A percentile compares a stretch with the other conserved stretches of the same genome.
Conservation (phyloP, 75 land plant species). For the Sequoia sempervirens region DNA sequence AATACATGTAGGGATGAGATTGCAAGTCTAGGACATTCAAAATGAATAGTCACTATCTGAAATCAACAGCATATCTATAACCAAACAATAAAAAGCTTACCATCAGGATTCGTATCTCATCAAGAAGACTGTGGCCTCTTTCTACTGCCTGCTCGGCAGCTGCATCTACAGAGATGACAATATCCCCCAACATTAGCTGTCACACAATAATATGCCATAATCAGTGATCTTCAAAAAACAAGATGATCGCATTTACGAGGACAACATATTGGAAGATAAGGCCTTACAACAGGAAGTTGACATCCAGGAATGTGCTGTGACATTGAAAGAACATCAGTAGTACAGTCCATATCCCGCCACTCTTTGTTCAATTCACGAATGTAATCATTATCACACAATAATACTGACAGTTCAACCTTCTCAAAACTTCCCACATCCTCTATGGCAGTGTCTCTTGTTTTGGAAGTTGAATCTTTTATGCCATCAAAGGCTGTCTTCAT, state of each 20-base stretch:
- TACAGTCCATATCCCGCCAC: conserved; percentile 76
- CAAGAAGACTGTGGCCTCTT: conserved; percentile 85
- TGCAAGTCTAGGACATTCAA: neutral
- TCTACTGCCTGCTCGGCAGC: conserved; percentile 92
- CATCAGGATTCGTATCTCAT: conserved; percentile 95
- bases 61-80: neutral
- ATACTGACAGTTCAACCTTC: conserved; percentile 74
- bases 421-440: conserved; percentile 63
- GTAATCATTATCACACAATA: conserved; percentile 86
- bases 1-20: neutral
- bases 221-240: conserved; percentile 7
- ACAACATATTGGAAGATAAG: neutral
- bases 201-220: neutral
- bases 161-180: conserved; percentile 93
- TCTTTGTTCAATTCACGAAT: conserved; percentile 82
- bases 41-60: neutral
- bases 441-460: conserved; percentile 59
- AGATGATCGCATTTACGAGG: neutral
- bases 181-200: conserved; percentile 91
- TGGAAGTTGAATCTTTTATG: conserved; percentile 46
- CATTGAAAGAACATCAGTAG: conserved; percentile 93
- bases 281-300: conserved; percentile 65
- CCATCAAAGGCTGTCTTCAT: conserved; percentile 85
- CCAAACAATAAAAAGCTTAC: conserved; percentile 29
- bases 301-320: conserved; percentile 69